Evolutionary conservation across 768 basidiomycete species (phyloP).

Genomic region (Termitomyces sp.): DNA sequence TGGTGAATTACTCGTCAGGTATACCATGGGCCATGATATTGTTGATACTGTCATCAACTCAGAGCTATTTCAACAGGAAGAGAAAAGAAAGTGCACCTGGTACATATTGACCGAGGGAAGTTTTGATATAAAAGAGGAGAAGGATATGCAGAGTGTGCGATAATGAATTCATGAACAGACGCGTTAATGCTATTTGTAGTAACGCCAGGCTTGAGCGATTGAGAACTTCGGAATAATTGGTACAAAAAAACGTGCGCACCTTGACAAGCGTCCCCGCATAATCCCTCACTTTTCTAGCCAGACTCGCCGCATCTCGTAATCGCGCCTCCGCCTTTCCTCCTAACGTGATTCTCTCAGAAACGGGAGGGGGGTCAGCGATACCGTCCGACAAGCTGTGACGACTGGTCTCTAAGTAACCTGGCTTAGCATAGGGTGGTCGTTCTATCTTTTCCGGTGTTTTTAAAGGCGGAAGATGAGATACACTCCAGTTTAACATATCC

Average conservation of each 20-base stretch:
- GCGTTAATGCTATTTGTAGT: conserved; percentile 77
- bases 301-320: conserved; percentile 45
- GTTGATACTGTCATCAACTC: conserved; percentile 65
- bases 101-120: conserved; percentile 77
- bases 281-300: conserved; percentile 53
- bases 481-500: conserved; percentile 61
- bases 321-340: conserved; percentile 47
- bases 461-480: conserved; percentile 52
- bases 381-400: not conserved
- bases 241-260: conserved; percentile 25
- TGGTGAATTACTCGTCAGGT: conserved; percentile 66
- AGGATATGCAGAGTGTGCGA: conserved; percentile 71
- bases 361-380: not conserved
- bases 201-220: conserved; percentile 43
- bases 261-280: conserved; percentile 49
- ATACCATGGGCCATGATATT: conserved; percentile 87
- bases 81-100: conserved; percentile 30
- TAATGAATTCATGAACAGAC: conserved; percentile 65
- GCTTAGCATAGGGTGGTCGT: conserved; percentile 49
- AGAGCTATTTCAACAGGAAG: conserved; percentile 27
- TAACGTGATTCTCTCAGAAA: conserved; percentile 33
- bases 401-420: conserved; percentile 3
- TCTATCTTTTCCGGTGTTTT: conserved; percentile 50
- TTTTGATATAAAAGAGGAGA: conserved; percentile 76
- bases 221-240: not conserved